A percentile compares a stretch with the other conserved stretches of the same genome.
These are phyloP conservation scores for Dionaea muscipula DNA, from an alignment of 179 eudicot genomes.

Conservation along the genomic window DNA sequence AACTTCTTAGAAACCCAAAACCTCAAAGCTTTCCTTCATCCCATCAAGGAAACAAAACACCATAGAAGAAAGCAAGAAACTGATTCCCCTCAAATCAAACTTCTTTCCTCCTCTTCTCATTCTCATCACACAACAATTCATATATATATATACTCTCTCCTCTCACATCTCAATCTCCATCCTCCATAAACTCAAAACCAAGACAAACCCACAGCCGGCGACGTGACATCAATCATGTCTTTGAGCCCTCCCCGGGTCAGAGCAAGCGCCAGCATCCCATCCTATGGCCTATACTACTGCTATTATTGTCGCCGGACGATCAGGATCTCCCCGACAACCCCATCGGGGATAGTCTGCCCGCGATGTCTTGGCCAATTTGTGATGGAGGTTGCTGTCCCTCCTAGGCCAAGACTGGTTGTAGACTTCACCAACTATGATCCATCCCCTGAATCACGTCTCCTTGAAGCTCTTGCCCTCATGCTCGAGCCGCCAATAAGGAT, in stretches of 20 bases:
- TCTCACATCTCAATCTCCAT: background rate
- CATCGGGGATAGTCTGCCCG: conserved; percentile 34
- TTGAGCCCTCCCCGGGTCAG: conserved; percentile 21
- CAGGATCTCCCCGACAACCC: conserved; percentile 25
- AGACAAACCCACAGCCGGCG: background rate
- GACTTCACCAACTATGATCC: conserved; percentile 33
- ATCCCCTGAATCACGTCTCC: conserved; percentile 43
- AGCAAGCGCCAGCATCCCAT: conserved; percentile 3
- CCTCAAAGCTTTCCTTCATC: conserved; percentile 11
- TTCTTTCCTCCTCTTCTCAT: conserved; percentile 6
- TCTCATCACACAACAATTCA: background rate
- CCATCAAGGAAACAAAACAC: conserved; percentile 8
- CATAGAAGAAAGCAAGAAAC: conserved; percentile 16
- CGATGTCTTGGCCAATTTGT: conserved; percentile 52
- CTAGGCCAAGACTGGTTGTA: conserved; percentile 22
- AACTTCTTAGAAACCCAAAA: background rate
- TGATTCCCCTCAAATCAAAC: conserved; percentile 10
- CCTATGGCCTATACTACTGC: conserved; percentile 47
- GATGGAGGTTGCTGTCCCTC: conserved; percentile 27
- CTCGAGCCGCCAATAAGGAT: conserved; percentile 31
- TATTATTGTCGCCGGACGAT: conserved; percentile 50
- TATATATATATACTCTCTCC: background rate
- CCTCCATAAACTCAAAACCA: background rate
- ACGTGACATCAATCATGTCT: conserved; percentile 16
- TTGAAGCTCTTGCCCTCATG: conserved; percentile 48